Evolutionary conservation across 495 filamentous ascomycete species (phyloP).

Genomic region (Lasiosphaeris hirsuta): DNA sequence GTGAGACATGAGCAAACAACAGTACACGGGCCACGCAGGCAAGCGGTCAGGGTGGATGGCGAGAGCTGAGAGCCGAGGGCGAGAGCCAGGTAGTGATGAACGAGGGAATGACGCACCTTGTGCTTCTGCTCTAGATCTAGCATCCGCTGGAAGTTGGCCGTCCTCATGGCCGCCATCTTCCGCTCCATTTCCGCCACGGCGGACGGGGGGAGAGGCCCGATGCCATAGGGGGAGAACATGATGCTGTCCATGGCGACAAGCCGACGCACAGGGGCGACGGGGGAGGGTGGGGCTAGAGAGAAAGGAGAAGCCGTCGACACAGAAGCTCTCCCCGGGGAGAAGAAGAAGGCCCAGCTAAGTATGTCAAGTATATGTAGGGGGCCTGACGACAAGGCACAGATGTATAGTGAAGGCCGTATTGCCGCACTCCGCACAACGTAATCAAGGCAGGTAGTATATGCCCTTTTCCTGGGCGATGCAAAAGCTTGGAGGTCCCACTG

Average conservation of each 20-base stretch:
- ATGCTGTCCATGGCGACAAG: slow-evolving; percentile 24
- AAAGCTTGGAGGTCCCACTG: slow-evolving; percentile 11
- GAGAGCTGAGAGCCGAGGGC: too few species aligned
- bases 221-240: slow-evolving; percentile 18
- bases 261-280: slow-evolving; percentile 11
- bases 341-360: slow-evolving; percentile 12
- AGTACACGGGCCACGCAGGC: slow-evolving; percentile 6
- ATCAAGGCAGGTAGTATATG: slow-evolving; percentile 8
- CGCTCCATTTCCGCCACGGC: slow-evolving; percentile 27
- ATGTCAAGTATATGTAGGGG: slow-evolving; percentile 6
- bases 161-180: slow-evolving; percentile 29
- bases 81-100: neutral
- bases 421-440: slow-evolving; percentile 19
- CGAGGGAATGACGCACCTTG: slow-evolving; percentile 41
- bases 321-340: slow-evolving; percentile 11
- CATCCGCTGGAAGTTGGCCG: slow-evolving; percentile 47
- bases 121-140: slow-evolving; percentile 50
- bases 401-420: slow-evolving; percentile 8
- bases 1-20: slow-evolving; percentile 26
- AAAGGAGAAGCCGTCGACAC: slow-evolving; percentile 11
- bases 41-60: neutral
- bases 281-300: slow-evolving; percentile 10
- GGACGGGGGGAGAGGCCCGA: slow-evolving; percentile 21
- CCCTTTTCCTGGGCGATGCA: slow-evolving; percentile 5
- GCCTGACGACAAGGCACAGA: slow-evolving; percentile 11